Conservation (phyloP, 768 basidiomycete species). For the Kondoa malvinella region DNA sequence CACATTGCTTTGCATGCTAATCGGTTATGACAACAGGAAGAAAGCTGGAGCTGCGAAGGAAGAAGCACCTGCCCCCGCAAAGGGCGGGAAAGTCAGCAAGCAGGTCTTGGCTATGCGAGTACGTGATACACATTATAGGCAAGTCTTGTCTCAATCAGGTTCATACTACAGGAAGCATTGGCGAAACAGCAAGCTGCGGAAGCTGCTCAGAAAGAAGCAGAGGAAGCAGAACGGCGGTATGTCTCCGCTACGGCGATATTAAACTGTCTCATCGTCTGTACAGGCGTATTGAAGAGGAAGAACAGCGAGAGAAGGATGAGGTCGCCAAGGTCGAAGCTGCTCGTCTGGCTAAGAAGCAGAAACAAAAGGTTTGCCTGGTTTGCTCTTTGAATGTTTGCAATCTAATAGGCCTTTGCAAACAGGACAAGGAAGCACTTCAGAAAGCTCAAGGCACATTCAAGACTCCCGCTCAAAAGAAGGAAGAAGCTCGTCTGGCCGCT, state of each 20-base stretch:
- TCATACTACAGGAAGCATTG: constrained; percentile 3
- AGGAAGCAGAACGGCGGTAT: constrained; percentile 46
- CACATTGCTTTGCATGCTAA: not conserved
- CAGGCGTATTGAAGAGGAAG: constrained; percentile 73
- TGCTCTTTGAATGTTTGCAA: not conserved
- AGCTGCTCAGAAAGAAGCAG: constrained; percentile 51
- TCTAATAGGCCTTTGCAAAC: constrained; percentile 10
- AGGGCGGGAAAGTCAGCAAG: constrained; percentile 6
- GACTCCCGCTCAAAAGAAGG: constrained; percentile 95
- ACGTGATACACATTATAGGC: not conserved
- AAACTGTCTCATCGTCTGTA: constrained; percentile 9
- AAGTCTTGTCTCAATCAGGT: not conserved
- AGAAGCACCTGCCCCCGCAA: constrained; percentile 21
- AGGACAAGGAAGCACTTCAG: constrained; percentile 81
- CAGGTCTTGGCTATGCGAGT: constrained; percentile 3
- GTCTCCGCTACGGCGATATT: not conserved
- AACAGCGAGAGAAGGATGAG: constrained; percentile 78
- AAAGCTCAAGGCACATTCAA: constrained; percentile 73
- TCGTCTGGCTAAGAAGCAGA: constrained; percentile 59
- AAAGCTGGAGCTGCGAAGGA: constrained; percentile 29
- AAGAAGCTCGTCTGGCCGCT: constrained; percentile 73
- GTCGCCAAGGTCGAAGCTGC: constrained; percentile 43
- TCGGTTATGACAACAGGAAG: constrained; percentile 20
- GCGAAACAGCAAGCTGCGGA: constrained; percentile 43
- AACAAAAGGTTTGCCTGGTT: constrained; percentile 53